These are phyloP conservation scores for Hortaea werneckii DNA, from an alignment of 2,329 filamentous ascomycete genomes.

Conservation along the genomic window DNA sequence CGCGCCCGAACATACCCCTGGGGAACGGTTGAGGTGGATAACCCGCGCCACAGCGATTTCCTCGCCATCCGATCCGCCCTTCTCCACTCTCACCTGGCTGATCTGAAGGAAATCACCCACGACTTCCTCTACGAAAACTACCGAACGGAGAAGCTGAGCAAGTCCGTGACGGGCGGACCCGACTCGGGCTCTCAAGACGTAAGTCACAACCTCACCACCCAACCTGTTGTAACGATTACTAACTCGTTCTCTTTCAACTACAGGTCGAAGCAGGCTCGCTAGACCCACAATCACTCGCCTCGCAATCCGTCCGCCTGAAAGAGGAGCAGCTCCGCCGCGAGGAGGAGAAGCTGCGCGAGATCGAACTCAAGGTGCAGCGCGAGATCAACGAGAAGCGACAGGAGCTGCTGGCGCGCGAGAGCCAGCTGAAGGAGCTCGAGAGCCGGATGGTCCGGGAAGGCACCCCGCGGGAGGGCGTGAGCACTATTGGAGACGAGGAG, in stretches of 20 bases:
- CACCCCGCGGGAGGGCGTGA: slow-evolving; percentile 9
- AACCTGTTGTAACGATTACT: neutral
- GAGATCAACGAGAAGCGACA: slow-evolving; percentile 99
- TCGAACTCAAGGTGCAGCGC: slow-evolving; percentile 98
- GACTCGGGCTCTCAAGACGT: neutral
- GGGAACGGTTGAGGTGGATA: slow-evolving; percentile 98
- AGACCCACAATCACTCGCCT: slow-evolving; percentile 94
- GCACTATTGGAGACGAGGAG: slow-evolving; percentile 9
- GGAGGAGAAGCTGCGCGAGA: slow-evolving; percentile 99
- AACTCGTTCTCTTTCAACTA: neutral
- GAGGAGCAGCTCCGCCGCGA: slow-evolving; percentile 98
- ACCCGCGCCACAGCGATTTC: slow-evolving; percentile 98
- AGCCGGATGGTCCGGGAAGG: slow-evolving; percentile 75
- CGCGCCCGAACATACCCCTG: slow-evolving; percentile 84
- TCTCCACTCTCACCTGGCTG: slow-evolving; percentile 92
- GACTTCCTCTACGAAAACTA: slow-evolving; percentile 99
- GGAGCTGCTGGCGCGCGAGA: slow-evolving; percentile 92
- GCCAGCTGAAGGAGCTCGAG: slow-evolving; percentile 97
- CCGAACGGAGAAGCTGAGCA: slow-evolving; percentile 99
- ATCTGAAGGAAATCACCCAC: slow-evolving; percentile 98
- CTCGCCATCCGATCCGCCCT: slow-evolving; percentile 92
- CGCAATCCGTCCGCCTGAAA: slow-evolving; percentile 96
- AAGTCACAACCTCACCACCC: slow-evolving; percentile 43
- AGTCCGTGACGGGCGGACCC: slow-evolving; percentile 80
- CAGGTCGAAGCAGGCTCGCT: slow-evolving; percentile 50